A percentile compares a stretch with the other conserved stretches of the same genome.
Conservation (phyloP, 805 yeast species). For the Saccharomycodes ludwigii region DNA sequence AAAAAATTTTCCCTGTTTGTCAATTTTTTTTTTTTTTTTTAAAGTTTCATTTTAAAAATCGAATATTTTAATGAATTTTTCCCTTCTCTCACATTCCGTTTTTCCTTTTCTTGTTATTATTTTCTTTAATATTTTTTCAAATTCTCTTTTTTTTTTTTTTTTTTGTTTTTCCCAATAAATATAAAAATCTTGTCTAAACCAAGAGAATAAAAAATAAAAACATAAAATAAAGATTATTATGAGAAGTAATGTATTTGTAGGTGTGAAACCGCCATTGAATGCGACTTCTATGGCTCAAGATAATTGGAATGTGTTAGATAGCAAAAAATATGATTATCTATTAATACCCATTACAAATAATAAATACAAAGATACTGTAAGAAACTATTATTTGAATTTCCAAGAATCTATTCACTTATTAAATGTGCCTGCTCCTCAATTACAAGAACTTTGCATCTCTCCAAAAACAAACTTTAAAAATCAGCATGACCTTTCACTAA, state of each 20-base stretch:
- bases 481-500: conserved; percentile 6
- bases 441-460: conserved; percentile 22
- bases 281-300: conserved; percentile 20
- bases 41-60: no score
- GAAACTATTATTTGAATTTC: conserved; percentile 5
- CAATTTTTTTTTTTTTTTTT: no score
- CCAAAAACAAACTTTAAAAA: conserved; percentile 12
- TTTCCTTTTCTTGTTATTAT: neutral
- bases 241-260: conserved; percentile 28
- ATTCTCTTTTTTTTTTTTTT: conserved; percentile 2
- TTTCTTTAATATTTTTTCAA: conserved; percentile 1
- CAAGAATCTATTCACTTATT: conserved; percentile 8
- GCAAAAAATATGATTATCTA: conserved; percentile 34
- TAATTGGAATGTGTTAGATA: conserved; percentile 18
- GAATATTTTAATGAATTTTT: no score
- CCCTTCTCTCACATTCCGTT: no score
- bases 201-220: conserved; percentile 1
- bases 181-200: no score
- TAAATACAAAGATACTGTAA: conserved; percentile 33
- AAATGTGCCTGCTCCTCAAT: conserved; percentile 19
- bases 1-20: no score
- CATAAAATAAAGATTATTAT: conserved; percentile 5
- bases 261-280: conserved; percentile 33
- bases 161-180: neutral
- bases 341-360: conserved; percentile 44